Conservation (phyloP, 1,284 basidiomycete genomes). For the Leccinum pachyderme region DNA sequence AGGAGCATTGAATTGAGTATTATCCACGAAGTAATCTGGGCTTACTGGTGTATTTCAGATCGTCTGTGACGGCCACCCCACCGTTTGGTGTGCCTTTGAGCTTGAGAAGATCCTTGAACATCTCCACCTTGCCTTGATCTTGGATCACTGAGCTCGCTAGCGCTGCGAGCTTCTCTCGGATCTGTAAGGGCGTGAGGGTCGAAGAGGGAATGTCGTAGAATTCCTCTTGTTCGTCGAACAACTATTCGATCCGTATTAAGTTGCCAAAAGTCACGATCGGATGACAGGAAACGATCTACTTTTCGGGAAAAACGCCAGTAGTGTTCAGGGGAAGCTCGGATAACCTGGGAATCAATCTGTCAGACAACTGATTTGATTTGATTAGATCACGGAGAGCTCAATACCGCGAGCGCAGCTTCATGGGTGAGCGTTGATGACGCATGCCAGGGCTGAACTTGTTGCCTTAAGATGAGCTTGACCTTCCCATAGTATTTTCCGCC, state of each 20-base stretch:
- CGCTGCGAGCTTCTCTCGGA: slow-evolving; percentile 71
- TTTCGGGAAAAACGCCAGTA: slow-evolving; percentile 77
- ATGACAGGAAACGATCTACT: slow-evolving; percentile 41
- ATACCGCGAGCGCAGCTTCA: slow-evolving; percentile 81
- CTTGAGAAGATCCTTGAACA: slow-evolving; percentile 62
- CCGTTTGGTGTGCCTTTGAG: slow-evolving; percentile 70
- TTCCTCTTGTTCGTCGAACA: slow-evolving; percentile 74
- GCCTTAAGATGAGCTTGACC: slow-evolving; percentile 77
- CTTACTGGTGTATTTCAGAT: slow-evolving; percentile 82
- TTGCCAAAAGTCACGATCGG: background rate
- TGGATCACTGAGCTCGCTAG: slow-evolving; percentile 55
- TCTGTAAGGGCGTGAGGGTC: slow-evolving; percentile 68
- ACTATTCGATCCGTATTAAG: slow-evolving; percentile 38
- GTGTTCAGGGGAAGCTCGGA: slow-evolving; percentile 64
- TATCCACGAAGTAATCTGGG: slow-evolving; percentile 12
- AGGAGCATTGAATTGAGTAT: background rate
- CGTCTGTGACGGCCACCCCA: slow-evolving; percentile 75
- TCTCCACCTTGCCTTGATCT: slow-evolving; percentile 40
- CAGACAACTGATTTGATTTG: background rate
- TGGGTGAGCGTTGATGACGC: slow-evolving; percentile 70
- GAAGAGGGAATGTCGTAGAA: slow-evolving; percentile 80
- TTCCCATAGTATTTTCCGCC: slow-evolving; percentile 75
- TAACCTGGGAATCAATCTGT: slow-evolving; percentile 42
- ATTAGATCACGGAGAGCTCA: slow-evolving; percentile 16
- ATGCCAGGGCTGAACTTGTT: slow-evolving; percentile 87